Evolutionary conservation across 192 early-diverging fungal species (phyloP), one percentile per base, ranked within the genome.

Genomic region (Mortierella claussenii): DNA sequence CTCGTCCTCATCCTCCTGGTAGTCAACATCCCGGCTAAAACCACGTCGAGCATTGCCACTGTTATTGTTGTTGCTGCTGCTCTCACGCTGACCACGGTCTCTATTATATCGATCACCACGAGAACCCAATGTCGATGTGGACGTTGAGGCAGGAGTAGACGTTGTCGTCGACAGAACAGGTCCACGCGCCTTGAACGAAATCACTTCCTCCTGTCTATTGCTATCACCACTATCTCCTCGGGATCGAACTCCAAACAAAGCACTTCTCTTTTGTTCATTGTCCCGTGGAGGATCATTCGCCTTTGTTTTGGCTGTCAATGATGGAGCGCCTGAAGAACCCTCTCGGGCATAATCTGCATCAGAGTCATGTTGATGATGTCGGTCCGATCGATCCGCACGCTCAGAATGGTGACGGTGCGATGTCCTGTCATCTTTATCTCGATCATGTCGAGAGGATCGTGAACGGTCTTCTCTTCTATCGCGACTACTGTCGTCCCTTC

Each of bases 211-310:
- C 30, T 40, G 33, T 21, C 1, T 10, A 48, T 17, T 58, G 11
- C 55, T 46, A 8, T 48, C 65, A 1, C 10, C 18, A 31, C 52
- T 55, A 26, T 62, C 36, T 40, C 57, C 30, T 33, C 50, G 27
- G 23, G 20, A 18, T 20, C 34, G 18, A 27, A 24, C 64, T 31
- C 40, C 34, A 52, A 57, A 59, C n/a, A 23, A 32, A 6, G 55
- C 57, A 23, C 45, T 49, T 17, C 57, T 37, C 32, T 60, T 69
- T 30, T 45, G 10, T 30, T 69, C 67, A 50, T 69, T 60, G 12
- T 69, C 67, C 1, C 67, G 56, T 42, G 59, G 67, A 17, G 67
- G 59, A 26, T 70, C 59, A 7, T 28, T 30, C 32, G 58, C 37
- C 45, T 40, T 46, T 36, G 46, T 48, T 43, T 30, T 43, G 13